Base-by-base conservation (phyloP, 306 rosid genomes). In the Pterocarpus santalinus region DNA sequence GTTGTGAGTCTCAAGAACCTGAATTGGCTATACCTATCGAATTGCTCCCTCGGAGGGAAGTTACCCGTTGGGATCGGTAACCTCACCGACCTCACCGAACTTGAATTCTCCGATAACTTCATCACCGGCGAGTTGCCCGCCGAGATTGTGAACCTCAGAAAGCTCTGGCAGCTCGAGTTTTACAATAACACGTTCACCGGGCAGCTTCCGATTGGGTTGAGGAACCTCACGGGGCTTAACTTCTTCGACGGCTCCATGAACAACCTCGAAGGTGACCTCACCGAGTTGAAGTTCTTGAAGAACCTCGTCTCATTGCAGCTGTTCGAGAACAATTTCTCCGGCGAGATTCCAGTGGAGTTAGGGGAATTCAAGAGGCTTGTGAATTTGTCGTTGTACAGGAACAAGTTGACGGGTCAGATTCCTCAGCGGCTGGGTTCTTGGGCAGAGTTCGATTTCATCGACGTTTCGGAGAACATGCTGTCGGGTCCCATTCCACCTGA, bases 401-500 rank as follows among this genome's bases (percentile, higher is more conserved):
- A 95, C 85, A 69, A 15, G 14, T 79, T 95, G 39, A 89, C 88
- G 0, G 99, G 99, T 75, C 74, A 85, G 33, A 81, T 95, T 76
- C 99, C 99, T 62, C 88, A 86, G 70, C 84, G 88, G 33, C 12
- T 90, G 14, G 99, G 99, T 11, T 95, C 93, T 5, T 92, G 89
- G 98, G 35, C 97, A 0, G 72, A 84, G 15, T 82, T 88, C 16
- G 5, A 22, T 51, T 91, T 16, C 92, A 92, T 95, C 5, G 99
- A 95, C 68, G 94, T 85, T 7, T 89, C 99, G 8, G 97, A 90
- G 75, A 95, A 95, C 75, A 76, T 75, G 10, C 34, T 95, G 57
- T 77, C 90, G 1, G 99, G 99, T 52, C 64, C 88, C 12, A 89
- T 95, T 77, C 99, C 99, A 8, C 93, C 98, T 1, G 78, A 93